phyloP scores from a whole-genome alignment of 78 protist species.

The Protostelium mycophagum region DNA sequence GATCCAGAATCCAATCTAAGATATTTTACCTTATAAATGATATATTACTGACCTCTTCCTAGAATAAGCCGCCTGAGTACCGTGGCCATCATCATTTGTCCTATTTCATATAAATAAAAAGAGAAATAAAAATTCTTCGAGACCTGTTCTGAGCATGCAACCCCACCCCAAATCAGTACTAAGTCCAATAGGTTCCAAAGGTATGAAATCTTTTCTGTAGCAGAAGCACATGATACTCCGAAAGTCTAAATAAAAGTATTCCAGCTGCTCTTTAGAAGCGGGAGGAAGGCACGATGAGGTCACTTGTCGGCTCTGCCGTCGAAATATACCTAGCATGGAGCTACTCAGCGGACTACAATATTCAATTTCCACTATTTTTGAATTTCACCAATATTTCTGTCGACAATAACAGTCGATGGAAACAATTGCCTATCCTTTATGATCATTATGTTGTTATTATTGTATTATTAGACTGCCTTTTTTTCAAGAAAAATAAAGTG shows the following conservation, averaged over 20 bases:
- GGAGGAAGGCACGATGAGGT: background rate
- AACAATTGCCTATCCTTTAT: too few relatives aligned
- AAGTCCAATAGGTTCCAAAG: constrained; percentile 26
- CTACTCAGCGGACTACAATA: too few relatives aligned
- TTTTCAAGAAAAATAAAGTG: too few relatives aligned
- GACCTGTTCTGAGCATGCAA: constrained; percentile 41
- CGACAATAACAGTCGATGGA: too few relatives aligned
- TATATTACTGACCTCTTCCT: background rate
- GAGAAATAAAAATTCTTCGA: background rate
- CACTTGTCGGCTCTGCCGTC: too few relatives aligned
- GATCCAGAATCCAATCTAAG: background rate
- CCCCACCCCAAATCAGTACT: constrained; percentile 67
- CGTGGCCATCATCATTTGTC: background rate
- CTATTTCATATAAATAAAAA: background rate
- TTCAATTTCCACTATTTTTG: too few relatives aligned
- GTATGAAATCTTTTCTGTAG: constrained; percentile 61
- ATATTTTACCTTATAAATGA: background rate
- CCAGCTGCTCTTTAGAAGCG: background rate
- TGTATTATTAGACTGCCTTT: too few relatives aligned
- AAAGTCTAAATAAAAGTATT: constrained; percentile 17
- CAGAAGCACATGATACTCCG: constrained; percentile 38
- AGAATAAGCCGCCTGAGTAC: background rate
- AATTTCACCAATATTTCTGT: too few relatives aligned
- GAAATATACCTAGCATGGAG: too few relatives aligned
- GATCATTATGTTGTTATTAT: too few relatives aligned